phyloP scores from a whole-genome alignment of 192 early-diverging fungal genomes.

The Coemansia biformis region DNA sequence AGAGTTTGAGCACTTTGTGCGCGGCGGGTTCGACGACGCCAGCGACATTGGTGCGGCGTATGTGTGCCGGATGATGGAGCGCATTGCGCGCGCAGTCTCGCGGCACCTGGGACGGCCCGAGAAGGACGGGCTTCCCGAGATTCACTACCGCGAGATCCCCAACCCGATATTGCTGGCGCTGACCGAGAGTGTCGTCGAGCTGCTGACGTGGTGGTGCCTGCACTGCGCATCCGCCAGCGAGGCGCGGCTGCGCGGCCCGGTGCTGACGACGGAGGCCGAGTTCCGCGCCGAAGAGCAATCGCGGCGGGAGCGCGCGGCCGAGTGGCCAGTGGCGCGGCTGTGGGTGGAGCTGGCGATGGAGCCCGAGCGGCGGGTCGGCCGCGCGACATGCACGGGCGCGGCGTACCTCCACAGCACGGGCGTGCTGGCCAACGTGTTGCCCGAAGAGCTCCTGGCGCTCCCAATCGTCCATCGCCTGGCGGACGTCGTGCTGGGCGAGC shows the following conservation, averaged over 20 bases:
- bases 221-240: constrained; percentile 16
- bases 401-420: constrained; percentile 44
- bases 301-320: constrained; percentile 11
- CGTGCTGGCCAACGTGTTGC: constrained; percentile 45
- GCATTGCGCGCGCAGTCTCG: constrained; percentile 26
- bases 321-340: constrained; percentile 27
- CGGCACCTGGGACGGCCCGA: constrained; percentile 25
- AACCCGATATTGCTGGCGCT: constrained; percentile 41
- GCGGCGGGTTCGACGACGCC: constrained; percentile 16
- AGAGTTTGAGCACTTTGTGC: constrained; percentile 41
- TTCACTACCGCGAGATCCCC: constrained; percentile 49
- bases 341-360: constrained; percentile 46
- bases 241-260: constrained; percentile 11
- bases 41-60: constrained; percentile 30
- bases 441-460: constrained; percentile 51
- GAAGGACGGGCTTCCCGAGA: constrained; percentile 35
- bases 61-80: constrained; percentile 29
- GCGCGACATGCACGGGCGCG: constrained; percentile 12
- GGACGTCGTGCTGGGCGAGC: constrained; percentile 55
- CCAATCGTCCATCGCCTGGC: constrained; percentile 54
- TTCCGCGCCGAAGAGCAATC: constrained; percentile 34
- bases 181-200: constrained; percentile 43
- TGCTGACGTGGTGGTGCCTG: constrained; percentile 52
- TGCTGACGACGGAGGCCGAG: constrained; percentile 20
- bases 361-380: constrained; percentile 9